phyloP scores from a whole-genome alignment of 225 moss, liverwort and hornwort species.

The Straminergon stramineum region DNA sequence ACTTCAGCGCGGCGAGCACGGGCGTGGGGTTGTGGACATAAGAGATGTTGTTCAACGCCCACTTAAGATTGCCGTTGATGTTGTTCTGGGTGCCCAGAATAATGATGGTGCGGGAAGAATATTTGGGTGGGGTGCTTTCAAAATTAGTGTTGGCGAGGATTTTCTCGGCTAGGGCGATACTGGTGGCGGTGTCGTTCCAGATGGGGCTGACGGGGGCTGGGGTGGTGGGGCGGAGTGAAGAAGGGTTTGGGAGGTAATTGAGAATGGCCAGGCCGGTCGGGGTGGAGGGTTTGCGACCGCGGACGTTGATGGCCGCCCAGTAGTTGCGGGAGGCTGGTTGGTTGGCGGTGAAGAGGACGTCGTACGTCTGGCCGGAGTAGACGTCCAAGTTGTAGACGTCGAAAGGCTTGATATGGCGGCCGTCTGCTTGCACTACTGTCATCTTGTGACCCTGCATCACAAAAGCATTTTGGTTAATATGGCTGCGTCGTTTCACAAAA shows the following conservation, averaged over 20 bases:
- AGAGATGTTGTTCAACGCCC: slow-evolving; percentile 66
- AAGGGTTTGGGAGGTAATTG: slow-evolving; percentile 24
- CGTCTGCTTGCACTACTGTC: slow-evolving; percentile 55
- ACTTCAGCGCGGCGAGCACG: slow-evolving; percentile 27
- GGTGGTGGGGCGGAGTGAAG: slow-evolving; percentile 1
- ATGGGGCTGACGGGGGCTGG: slow-evolving; percentile 35
- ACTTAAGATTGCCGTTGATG: slow-evolving; percentile 30
- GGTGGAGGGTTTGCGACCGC: slow-evolving; percentile 36
- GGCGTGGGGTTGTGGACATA: slow-evolving; percentile 35
- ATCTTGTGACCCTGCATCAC: slow-evolving; percentile 38
- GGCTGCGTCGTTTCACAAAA: not conserved
- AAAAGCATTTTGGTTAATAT: not conserved
- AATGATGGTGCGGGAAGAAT: slow-evolving; percentile 17
- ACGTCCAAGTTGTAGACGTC: slow-evolving; percentile 38
- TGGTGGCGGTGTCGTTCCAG: slow-evolving; percentile 50
- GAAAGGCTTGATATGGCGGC: slow-evolving; percentile 44
- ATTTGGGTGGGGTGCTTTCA: not conserved
- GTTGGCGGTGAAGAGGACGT: slow-evolving; percentile 9
- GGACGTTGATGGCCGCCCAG: slow-evolving; percentile 56
- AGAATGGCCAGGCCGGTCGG: slow-evolving; percentile 52
- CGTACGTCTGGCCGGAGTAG: slow-evolving; percentile 16
- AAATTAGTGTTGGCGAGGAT: not conserved
- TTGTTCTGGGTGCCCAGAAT: slow-evolving; percentile 57
- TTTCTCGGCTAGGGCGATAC: slow-evolving; percentile 11
- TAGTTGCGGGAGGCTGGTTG: slow-evolving; percentile 12